Conservation (phyloP, 1,139 yeast genomes). For the Blastobotrys illinoisensis region DNA sequence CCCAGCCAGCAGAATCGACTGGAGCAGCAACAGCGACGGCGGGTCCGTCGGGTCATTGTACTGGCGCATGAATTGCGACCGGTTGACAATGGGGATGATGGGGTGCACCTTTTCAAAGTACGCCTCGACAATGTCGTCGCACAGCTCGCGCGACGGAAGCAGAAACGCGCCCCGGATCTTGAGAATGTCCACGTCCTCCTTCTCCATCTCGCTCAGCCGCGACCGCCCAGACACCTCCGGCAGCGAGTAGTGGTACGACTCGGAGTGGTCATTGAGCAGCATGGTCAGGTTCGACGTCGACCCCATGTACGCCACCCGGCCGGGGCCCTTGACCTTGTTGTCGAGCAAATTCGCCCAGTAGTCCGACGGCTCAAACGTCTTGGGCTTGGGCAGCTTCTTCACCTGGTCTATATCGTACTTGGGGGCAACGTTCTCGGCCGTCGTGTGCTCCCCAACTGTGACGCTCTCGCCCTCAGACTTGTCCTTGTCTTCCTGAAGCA, state of each 20-base stretch:
- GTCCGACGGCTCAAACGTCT: constrained; percentile 9
- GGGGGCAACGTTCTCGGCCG: not conserved
- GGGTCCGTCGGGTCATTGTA: constrained; percentile 57
- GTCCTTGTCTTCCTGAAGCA: constrained; percentile 1
- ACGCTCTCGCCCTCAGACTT: not conserved
- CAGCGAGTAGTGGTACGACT: constrained; percentile 32
- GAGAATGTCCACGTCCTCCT: constrained; percentile 63
- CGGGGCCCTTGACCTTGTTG: constrained; percentile 21
- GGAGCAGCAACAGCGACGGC: constrained; percentile 63
- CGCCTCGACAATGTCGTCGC: constrained; percentile 56
- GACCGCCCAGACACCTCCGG: constrained; percentile 30
- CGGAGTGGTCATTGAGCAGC: constrained; percentile 28
- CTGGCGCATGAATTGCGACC: constrained; percentile 53
- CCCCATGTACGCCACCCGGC: constrained; percentile 30
- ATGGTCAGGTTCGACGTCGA: constrained; percentile 32
- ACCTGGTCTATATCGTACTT: not conserved
- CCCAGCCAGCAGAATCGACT: constrained; percentile 66
- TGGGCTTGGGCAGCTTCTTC: constrained; percentile 5
- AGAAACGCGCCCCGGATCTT: constrained; percentile 67
- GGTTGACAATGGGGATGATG: constrained; percentile 63
- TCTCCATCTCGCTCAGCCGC: constrained; percentile 41
- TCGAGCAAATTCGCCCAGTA: constrained; percentile 17
- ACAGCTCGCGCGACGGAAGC: constrained; percentile 56
- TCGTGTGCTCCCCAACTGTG: not conserved
- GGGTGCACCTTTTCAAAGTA: constrained; percentile 69